Evolutionary conservation across 176 grass and related monocot species (phyloP), one percentile per base, ranked within the genome.

Genomic region (Cenchrus fungigraminus): DNA sequence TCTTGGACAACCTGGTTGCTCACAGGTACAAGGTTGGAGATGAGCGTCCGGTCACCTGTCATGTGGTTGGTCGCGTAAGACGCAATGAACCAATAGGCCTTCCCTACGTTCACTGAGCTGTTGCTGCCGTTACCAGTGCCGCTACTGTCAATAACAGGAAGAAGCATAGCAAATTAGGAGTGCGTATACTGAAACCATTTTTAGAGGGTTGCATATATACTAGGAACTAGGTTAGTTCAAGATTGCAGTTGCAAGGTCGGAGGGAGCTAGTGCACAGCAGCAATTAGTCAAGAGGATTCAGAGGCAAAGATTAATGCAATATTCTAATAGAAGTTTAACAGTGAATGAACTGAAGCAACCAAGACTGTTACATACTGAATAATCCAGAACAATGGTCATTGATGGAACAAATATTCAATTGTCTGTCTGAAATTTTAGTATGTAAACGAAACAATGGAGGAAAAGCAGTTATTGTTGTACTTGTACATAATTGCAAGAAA

Each of bases 11-110:
- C 55, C 20, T 61, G 34, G 37, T 77, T 77, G 37, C 4, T 61
- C 20, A 61, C 75, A 22, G 75, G 56, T 25, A 28, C 55, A 17
- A 77, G 17, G 75, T 61, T 22, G 37, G 56, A 77, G 55, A 77
- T 77, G 55, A 61, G 75, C 4, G 1, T 61, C 55, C 2, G 20
- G 37, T 77, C 75, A 3, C 75, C 75, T 45, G 75, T 77, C 56
- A 77, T 77, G 37, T 77, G 75, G 19, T 77, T 77, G 11, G 37
- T 61, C 15, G 56, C 34, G 5, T 3, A 2, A n/a, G 11, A 14
- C 6, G 56, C 56, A 0, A 77, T 45, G 55, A 77, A 61, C 75
- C 75, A 77, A 45, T 20, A 5, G 4, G 75, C 40, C 20, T 14
- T 13, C n/a, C 31, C 16, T 6, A 15, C 4, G 9, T 20, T 58